Base-by-base conservation (phyloP, 495 filamentous ascomycete genomes). In the Aspergillus homomorphus region DNA sequence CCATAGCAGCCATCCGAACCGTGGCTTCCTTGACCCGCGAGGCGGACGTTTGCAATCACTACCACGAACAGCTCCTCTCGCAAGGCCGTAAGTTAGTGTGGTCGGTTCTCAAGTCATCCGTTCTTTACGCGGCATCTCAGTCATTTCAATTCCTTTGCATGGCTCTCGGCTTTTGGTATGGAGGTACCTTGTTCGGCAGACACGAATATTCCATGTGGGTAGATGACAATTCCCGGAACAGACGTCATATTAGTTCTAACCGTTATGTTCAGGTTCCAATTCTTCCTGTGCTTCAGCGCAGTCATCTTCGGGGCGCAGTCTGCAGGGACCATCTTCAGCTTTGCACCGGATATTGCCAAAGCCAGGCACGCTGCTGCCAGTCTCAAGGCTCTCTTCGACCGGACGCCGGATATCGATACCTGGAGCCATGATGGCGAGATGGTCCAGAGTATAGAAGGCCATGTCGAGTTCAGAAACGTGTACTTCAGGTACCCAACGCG, bases 401-500 rank as follows among this genome's bases (percentile, higher is more conserved):
- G n/a, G n/a, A n/a, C 18, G 10, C 19, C 6, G 10, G 19, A 48
- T 4, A 22, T 18, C 7, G 15, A 10, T 7, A 3, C 18, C 1
- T 10, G 3, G 18, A 22, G 24, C 15, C 18, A 19, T 48, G 18
- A 21, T 1, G 6, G n/a, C 15, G 19, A 48, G 24, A 22, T 6
- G 44, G 10, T 48, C 19, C 45, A 9, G 8, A 19, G 45, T 3
- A 4, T 1, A 8, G 19, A 10, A 6, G 45, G 61, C 10, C 28
- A 45, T 45, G 45, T 73, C 2, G 62, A 71, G 26, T 72, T 89
- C 9, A 61, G 73, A 45, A 67, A 84, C 44, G 69, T 89, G 0
- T 62, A 80, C 46, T 89, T 89, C 66, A 77, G 73, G 56, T 89
- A 89, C 58, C 74, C 81, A 0, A 80, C 77, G 2, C 73, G 82